Percentiles rank a stretch among this genome's conserved stretches.
Conservation (phyloP, 2,329 filamentous ascomycete species). For the Talaromyces amestolkiae region DNA sequence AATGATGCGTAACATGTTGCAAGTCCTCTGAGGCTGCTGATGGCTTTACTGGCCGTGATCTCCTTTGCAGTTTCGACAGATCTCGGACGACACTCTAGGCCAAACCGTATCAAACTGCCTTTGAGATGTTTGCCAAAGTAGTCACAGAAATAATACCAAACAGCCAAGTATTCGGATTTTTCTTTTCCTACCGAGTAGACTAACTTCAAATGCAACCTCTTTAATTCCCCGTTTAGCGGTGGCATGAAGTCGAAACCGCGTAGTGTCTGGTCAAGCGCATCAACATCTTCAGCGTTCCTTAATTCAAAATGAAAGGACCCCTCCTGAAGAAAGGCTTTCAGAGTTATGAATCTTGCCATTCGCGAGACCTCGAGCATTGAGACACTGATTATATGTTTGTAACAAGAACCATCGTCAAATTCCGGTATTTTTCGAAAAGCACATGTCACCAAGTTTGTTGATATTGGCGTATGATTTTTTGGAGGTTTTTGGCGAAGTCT, state of each 20-base stretch:
- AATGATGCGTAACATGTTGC: not conserved
- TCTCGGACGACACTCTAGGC: slow-evolving; percentile 26
- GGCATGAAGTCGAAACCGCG: slow-evolving; percentile 3
- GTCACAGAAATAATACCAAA: slow-evolving; percentile 22
- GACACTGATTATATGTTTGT: not conserved
- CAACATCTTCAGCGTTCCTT: slow-evolving; percentile 18
- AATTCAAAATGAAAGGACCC: slow-evolving; percentile 24
- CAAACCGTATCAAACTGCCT: slow-evolving; percentile 23
- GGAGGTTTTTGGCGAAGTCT: not conserved
- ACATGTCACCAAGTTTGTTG: slow-evolving; percentile 8
- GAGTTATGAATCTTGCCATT: slow-evolving; percentile 21
- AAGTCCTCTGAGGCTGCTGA: slow-evolving; percentile 16
- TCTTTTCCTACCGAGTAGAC: not conserved
- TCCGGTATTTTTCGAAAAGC: not conserved
- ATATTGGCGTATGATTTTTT: not conserved
- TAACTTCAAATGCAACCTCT: slow-evolving; percentile 8
- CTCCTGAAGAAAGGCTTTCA: slow-evolving; percentile 21
- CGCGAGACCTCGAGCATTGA: slow-evolving; percentile 6
- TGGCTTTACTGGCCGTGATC: slow-evolving; percentile 3
- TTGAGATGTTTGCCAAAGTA: slow-evolving; percentile 20
- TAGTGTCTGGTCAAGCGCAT: slow-evolving; percentile 18
- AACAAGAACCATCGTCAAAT: not conserved
- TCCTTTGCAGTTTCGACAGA: slow-evolving; percentile 22
- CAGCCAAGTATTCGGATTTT: not conserved
- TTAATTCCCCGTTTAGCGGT: not conserved